These are phyloP conservation scores for Zoysia japonica DNA, from an alignment of 176 grass and related monocot genomes.

Conservation along the genomic window DNA sequence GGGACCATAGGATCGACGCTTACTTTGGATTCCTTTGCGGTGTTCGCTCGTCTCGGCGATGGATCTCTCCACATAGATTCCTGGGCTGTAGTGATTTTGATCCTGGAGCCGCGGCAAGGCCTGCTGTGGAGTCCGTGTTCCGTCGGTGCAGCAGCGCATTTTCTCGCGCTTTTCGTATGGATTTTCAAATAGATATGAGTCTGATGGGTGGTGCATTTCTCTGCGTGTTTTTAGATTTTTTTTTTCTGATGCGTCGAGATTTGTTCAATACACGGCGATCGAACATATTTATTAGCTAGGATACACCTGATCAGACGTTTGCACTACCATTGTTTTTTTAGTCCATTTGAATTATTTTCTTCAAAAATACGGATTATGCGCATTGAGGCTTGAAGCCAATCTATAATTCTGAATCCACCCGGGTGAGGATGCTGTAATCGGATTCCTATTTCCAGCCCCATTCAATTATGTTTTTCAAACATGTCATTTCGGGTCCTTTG, in stretches of 20 bases:
- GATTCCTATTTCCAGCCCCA: neutral
- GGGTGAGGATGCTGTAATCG: neutral
- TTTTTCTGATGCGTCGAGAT: neutral
- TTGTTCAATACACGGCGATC: neutral
- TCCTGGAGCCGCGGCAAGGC: neutral
- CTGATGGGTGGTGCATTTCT: neutral
- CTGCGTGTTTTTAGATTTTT: neutral
- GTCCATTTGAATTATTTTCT: neutral
- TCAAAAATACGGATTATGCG: neutral
- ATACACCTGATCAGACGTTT: neutral
- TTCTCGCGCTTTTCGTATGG: neutral
- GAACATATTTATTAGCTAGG: neutral
- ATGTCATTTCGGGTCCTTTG: neutral
- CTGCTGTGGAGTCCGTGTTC: too few relatives aligned
- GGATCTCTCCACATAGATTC: neutral
- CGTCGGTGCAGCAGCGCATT: neutral
- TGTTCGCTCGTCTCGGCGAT: neutral
- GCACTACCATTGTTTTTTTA: neutral
- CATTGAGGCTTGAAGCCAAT: neutral
- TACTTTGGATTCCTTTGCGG: neutral
- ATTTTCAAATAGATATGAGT: neutral
- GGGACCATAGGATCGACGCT: neutral
- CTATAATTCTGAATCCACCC: neutral
- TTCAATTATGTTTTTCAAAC: neutral
- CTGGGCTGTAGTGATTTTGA: neutral